A percentile compares a stretch with the other conserved stretches of the same genome.
These are phyloP conservation scores for Boletus vinaceobasis DNA, from an alignment of 768 basidiomycete species.

Conservation along the genomic window DNA sequence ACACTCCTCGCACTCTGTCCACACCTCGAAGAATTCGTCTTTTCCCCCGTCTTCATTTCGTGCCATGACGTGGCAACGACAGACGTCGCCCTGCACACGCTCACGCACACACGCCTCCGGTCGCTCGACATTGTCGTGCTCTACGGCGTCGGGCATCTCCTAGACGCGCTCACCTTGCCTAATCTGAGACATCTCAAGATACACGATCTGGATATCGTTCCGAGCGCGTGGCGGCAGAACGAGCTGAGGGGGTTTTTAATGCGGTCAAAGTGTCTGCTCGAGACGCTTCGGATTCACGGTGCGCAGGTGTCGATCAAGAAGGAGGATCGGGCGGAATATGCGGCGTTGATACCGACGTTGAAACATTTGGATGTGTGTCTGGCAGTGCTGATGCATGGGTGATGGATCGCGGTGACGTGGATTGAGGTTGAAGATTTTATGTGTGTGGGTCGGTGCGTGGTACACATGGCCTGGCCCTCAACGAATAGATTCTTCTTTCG, in stretches of 20 bases:
- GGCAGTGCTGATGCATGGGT: conserved; percentile 6
- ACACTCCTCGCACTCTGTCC: conserved; percentile 19
- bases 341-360: conserved; percentile 17
- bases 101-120: conserved; percentile 15
- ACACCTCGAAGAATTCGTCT: conserved; percentile 11
- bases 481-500: no score
- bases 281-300: conserved; percentile 14
- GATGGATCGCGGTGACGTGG: not conserved
- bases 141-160: conserved; percentile 1
- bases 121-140: conserved; percentile 9
- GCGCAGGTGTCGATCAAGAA: conserved; percentile 11
- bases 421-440: no score
- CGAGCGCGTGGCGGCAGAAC: conserved; percentile 11
- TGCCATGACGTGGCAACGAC: not conserved
- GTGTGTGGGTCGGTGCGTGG: no score
- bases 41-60: conserved; percentile 6
- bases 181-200: conserved; percentile 8
- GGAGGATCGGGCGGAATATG: conserved; percentile 11
- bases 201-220: conserved; percentile 15
- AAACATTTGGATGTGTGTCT: conserved; percentile 13
- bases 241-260: conserved; percentile 17
- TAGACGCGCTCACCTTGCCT: conserved; percentile 16
- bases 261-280: conserved; percentile 21
- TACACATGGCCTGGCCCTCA: no score
- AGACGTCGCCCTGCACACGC: not conserved